Evolutionary conservation across 108 stramenopile species (phyloP), one percentile per base, ranked within the genome.

Genomic region (Parmales sp.): DNA sequence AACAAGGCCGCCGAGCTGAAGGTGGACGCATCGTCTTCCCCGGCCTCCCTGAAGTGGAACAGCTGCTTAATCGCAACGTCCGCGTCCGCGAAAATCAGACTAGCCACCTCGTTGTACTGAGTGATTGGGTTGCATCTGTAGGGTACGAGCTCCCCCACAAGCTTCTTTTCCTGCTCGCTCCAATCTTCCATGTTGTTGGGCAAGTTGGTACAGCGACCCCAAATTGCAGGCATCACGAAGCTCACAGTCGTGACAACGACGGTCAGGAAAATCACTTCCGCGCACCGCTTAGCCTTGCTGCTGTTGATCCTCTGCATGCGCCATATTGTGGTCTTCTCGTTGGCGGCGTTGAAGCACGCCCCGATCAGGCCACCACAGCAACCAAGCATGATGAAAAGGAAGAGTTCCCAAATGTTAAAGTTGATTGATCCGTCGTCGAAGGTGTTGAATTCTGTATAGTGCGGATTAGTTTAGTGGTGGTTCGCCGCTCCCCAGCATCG

Each of bases 41-140:
- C 95, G 9, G 86, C 88, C 78, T 96, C 95, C 26, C 95, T 88
- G 74, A 97, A 97, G 69, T 97, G 90, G 70, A 87, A 92, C 16
- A 95, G 80, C 77, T 97, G 96, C 50, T 92, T 87, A 76, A 97
- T 97, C 49, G 96, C 93, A 34, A 87, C 84, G 78, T 97, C 96
- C 11, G 92, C 85, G 64, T 94, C 93, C 13, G 90, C 87, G 54
- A 97, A 87, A 72, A 90, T 93, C 34, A 97, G 84, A 63, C 84
- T 86, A 18, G 94, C 96, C 31, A 97, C 92, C 78, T 97, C 93
- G 67, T 97, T 95, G 88, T 97, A 97, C 63, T 94, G 86, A 67
- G 88, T 93, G 6, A 87, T 89, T 6, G 85, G 82, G 29, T 84
- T 72, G 71, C 96, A 97, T 45, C 84, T 78, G 72, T 93, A 94